Evolutionary conservation across 768 basidiomycete genomes (phyloP).

Genomic region (Xerocomellus intermedius): DNA sequence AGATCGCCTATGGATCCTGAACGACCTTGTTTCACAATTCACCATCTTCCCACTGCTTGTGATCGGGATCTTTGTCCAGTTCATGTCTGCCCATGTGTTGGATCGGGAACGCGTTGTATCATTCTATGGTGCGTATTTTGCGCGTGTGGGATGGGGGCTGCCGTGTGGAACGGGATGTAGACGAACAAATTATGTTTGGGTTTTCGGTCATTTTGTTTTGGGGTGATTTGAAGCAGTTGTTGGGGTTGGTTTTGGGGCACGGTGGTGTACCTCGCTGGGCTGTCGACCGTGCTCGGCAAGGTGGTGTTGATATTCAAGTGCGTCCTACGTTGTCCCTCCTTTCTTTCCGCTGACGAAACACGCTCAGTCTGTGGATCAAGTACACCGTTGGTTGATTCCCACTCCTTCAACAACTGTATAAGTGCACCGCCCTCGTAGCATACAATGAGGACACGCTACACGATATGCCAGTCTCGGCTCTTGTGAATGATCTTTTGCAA

Average conservation of each 20-base stretch:
- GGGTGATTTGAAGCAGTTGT: slow-evolving; percentile 81
- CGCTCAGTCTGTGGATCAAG: slow-evolving; percentile 92
- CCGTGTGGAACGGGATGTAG: too few relatives aligned
- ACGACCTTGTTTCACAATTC: too few relatives aligned
- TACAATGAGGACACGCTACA: background rate
- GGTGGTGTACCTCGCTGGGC: slow-evolving; percentile 87
- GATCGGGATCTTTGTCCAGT: slow-evolving; percentile 97
- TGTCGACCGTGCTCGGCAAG: slow-evolving; percentile 94
- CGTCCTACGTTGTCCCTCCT: slow-evolving; percentile 27
- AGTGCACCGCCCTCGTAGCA: too few relatives aligned
- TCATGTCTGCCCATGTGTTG: slow-evolving; percentile 69
- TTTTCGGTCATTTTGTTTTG: slow-evolving; percentile 51
- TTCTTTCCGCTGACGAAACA: background rate
- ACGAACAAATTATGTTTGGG: background rate
- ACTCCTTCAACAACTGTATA: too few relatives aligned
- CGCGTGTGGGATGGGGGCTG: too few relatives aligned
- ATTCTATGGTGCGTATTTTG: slow-evolving; percentile 65
- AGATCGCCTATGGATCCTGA: too few relatives aligned
- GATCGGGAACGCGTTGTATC: too few relatives aligned
- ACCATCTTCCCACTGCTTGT: slow-evolving; percentile 95
- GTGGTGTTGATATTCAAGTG: slow-evolving; percentile 97
- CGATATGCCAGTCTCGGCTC: background rate
- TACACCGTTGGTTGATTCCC: slow-evolving; percentile 63
- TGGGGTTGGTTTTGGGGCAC: slow-evolving; percentile 96
- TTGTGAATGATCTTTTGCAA: background rate